Evolutionary conservation across 352 stramenopile species (phyloP), one percentile per base, ranked within the genome.

Genomic region (Phytophthora meadii): DNA sequence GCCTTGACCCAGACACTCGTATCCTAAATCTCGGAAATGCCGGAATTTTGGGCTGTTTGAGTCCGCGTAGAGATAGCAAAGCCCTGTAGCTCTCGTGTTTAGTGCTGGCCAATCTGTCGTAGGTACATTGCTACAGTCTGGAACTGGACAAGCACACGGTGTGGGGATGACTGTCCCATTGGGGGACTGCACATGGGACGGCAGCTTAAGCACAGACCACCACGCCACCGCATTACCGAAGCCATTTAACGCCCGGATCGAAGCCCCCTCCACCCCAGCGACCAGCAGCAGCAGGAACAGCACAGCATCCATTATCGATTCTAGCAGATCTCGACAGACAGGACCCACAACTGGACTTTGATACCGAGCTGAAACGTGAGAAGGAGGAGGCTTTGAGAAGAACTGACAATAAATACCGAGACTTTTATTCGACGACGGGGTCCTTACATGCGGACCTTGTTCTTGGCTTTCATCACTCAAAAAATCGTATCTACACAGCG

Each of bases 31-130:
- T 46, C 83, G 78, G 48, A 94, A 94, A 67, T 94, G 62, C 0
- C 70, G 82, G 47, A 94, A 78, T 34, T 58, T 50, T 0, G 82
- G 74, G 1, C 65, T 74, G 9, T 50, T 69, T 2, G 84, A 74
- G 68, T 94, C 86, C 3, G 84, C 86, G 58, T 94, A 94, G 22
- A 94, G 65, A 52, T 94, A 94, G 69, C 86, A 94, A 14, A 94
- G 82, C 0, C 86, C 86, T 27, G 74, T 51, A 3, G 79, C 75
- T 44, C 86, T 72, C 12, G 54, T 19, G n/a, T 69, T 44, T 2
- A 57, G 65, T 25, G 66, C 64, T 25, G 82, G 50, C 28, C 76
- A 74, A 3, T 49, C 32, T 3, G 72, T 59, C 0, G 77, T 90
- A 1, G 74, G 46, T 7, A 88, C 77, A 27, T 87, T 82, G 28